phyloP scores from a whole-genome alignment of 495 filamentous ascomycete genomes.

The Evernia prunastri region DNA sequence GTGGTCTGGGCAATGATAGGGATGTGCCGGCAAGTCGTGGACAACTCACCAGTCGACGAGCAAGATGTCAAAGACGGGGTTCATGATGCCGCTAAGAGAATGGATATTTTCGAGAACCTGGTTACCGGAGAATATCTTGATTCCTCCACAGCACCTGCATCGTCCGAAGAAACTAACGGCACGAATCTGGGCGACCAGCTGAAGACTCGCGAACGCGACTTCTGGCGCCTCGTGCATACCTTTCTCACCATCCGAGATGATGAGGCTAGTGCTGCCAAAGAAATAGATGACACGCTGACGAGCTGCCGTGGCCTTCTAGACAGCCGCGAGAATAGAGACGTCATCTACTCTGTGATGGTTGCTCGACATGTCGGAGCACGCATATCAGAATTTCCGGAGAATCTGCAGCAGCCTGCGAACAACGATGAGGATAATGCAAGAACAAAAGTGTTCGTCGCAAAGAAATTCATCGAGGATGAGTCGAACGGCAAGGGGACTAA shows the following conservation, averaged over 20 bases:
- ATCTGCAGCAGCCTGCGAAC: slow-evolving; percentile 49
- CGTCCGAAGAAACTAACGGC: slow-evolving; percentile 31
- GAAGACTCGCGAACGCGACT: slow-evolving; percentile 59
- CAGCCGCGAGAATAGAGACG: slow-evolving; percentile 80
- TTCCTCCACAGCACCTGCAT: slow-evolving; percentile 48
- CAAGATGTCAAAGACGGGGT: slow-evolving; percentile 48
- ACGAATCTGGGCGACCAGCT: slow-evolving; percentile 43
- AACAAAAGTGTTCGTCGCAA: slow-evolving; percentile 70
- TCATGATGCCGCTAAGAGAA: slow-evolving; percentile 54
- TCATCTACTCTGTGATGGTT: slow-evolving; percentile 81
- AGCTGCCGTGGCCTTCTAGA: slow-evolving; percentile 63
- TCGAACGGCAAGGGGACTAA: slow-evolving; percentile 64
- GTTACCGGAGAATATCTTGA: slow-evolving; percentile 60
- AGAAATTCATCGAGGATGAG: slow-evolving; percentile 74
- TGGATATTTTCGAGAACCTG: slow-evolving; percentile 69
- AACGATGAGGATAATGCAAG: slow-evolving; percentile 64
- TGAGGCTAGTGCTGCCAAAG: slow-evolving; percentile 48
- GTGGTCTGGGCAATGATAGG: slow-evolving; percentile 64
- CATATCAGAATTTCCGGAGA: slow-evolving; percentile 57
- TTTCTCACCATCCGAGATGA: slow-evolving; percentile 65
- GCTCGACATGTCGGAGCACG: slow-evolving; percentile 65
- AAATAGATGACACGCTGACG: slow-evolving; percentile 57
- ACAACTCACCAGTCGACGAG: slow-evolving; percentile 21
- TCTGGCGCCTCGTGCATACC: slow-evolving; percentile 70
- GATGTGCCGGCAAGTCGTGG: slow-evolving; percentile 38